Conservation (phyloP, 2,329 filamentous ascomycete genomes). For the Colletotrichum sp. region DNA sequence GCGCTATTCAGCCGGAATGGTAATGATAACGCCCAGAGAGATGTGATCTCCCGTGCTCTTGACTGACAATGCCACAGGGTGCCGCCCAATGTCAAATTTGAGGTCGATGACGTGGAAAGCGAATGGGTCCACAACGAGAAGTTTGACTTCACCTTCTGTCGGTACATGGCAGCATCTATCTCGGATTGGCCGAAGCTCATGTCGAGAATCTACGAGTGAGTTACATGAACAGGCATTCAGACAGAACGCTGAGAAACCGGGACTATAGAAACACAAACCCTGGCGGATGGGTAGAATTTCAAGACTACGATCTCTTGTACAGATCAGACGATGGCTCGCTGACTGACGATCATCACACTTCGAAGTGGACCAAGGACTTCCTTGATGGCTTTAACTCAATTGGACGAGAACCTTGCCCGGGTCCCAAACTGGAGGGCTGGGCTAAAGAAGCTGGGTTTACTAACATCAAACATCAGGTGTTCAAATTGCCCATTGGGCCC, state of each 20-base stretch:
- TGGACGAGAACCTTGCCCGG: conserved; percentile 21
- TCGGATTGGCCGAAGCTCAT: conserved; percentile 32
- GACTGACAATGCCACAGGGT: conserved; percentile 20
- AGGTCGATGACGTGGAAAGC: conserved; percentile 39
- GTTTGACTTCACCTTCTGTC: conserved; percentile 41
- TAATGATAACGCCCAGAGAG: background rate
- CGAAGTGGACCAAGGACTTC: conserved; percentile 20
- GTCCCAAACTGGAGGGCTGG: conserved; percentile 26
- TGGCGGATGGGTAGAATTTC: conserved; percentile 34
- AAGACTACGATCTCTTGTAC: conserved; percentile 23
- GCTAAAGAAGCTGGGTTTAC: conserved; percentile 42
- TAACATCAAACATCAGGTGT: conserved; percentile 32
- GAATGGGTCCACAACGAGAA: conserved; percentile 25
- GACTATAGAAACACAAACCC: conserved; percentile 33
- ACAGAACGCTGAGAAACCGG: background rate
- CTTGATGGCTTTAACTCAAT: conserved; percentile 31
- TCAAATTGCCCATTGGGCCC: conserved; percentile 38
- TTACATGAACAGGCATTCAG: background rate
- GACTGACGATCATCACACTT: background rate
- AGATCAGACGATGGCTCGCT: conserved; percentile 26
- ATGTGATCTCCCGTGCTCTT: background rate
- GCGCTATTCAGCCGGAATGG: conserved; percentile 34
- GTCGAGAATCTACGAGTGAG: conserved; percentile 26
- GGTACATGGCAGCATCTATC: conserved; percentile 36
- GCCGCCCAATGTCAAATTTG: conserved; percentile 38